Evolutionary conservation across 306 rosid genomes (phyloP).

Genomic region (Luffa acutangula): DNA sequence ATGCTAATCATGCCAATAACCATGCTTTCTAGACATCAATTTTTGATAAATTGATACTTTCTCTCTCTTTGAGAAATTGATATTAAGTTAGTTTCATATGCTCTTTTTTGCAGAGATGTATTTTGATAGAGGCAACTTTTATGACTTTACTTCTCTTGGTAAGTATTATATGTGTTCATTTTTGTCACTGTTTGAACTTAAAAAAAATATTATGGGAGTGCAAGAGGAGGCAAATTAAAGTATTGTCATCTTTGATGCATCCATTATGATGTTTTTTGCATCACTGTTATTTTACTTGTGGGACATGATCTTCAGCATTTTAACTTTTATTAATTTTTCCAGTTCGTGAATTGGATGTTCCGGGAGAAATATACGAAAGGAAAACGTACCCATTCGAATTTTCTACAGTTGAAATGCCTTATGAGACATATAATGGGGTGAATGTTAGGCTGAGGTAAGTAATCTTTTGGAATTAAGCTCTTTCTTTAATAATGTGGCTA

Average conservation of each 20-base stretch:
- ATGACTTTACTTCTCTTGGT: slow-evolving; percentile 99
- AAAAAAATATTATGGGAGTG: not conserved
- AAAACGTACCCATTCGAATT: slow-evolving; percentile 91
- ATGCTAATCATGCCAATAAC: not conserved
- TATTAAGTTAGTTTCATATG: not conserved
- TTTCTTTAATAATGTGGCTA: not conserved
- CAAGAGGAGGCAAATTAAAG: not conserved
- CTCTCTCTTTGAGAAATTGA: not conserved
- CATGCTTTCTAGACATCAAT: not conserved
- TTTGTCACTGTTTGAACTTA: not conserved
- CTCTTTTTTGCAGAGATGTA: slow-evolving; percentile 68
- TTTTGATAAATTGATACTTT: not conserved
- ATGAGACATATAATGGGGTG: slow-evolving; percentile 93
- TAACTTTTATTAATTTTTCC: slow-evolving; percentile 20
- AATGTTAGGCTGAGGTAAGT: slow-evolving; percentile 89
- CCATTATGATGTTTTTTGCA: not conserved
- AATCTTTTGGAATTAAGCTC: slow-evolving; percentile 5
- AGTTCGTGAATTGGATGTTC: slow-evolving; percentile 97
- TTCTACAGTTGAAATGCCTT: slow-evolving; percentile 98
- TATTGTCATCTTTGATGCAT: not conserved
- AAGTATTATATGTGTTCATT: slow-evolving; percentile 18
- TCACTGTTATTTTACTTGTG: not conserved
- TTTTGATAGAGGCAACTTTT: slow-evolving; percentile 91
- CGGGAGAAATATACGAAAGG: slow-evolving; percentile 92
- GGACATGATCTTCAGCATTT: not conserved